Conservation (phyloP, 2,329 filamentous ascomycete genomes). For the Alternaria brassicicola region DNA sequence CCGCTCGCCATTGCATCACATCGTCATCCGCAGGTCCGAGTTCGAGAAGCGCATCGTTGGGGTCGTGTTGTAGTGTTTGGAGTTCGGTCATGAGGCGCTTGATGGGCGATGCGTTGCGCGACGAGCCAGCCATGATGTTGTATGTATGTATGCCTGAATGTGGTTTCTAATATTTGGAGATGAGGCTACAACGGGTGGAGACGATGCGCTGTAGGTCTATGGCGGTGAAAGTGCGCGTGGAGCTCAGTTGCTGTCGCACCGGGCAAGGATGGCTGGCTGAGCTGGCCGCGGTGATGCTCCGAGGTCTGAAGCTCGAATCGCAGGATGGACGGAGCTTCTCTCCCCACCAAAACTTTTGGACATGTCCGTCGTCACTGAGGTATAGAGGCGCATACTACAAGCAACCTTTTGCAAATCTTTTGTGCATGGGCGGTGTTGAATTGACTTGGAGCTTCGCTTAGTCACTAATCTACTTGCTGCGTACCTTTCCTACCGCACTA, state of each 20-base stretch:
- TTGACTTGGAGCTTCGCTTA: not conserved
- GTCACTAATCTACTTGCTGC: not conserved
- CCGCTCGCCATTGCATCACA: conserved; percentile 65
- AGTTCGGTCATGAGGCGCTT: conserved; percentile 68
- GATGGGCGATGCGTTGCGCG: conserved; percentile 50
- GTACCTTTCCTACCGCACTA: not conserved
- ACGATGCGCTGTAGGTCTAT: not conserved
- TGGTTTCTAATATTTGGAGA: not conserved
- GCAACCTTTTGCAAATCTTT: not conserved
- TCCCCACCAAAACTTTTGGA: conserved; percentile 38
- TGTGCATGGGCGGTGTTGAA: not conserved
- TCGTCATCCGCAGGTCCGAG: conserved; percentile 65
- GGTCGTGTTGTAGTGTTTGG: conserved; percentile 61
- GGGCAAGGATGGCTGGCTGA: conserved; percentile 13
- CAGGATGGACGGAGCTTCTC: conserved; percentile 23
- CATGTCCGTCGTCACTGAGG: not conserved
- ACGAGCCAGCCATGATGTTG: conserved; percentile 41
- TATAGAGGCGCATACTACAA: not conserved
- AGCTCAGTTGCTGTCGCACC: conserved; percentile 4
- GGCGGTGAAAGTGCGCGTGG: conserved; percentile 3
- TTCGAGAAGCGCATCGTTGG: conserved; percentile 62
- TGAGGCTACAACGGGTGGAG: not conserved
- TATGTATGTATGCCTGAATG: not conserved
- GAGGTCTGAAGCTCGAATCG: conserved; percentile 29
- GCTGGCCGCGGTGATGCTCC: conserved; percentile 24